Base-by-base conservation (phyloP, 371 early-diverging fungal genomes). In the Umbelopsis sp. region DNA sequence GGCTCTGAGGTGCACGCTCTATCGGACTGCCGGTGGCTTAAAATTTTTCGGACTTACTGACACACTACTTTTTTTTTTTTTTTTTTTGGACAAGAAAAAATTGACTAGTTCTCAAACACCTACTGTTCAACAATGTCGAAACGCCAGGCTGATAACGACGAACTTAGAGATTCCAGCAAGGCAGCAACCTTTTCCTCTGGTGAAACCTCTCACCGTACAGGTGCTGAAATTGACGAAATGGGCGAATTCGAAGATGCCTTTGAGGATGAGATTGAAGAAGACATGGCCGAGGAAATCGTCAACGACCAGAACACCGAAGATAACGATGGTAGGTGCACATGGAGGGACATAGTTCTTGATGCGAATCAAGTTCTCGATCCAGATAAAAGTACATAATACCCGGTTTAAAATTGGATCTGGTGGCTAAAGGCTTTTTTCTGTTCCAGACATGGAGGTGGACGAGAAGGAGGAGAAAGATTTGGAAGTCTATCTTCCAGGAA, bases 171-270 rank as follows among this genome's bases (percentile, higher is more conserved):
- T 68, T 76, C 79, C 67, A 74, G 75, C 69, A 84, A 84, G 68
- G 65, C 78, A 29, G 63, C 75, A 65, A 78, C 81, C 62, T 76
- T 81, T 32, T 74, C 71, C 29, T 73, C 68, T 29, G 81, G 82
- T 44, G 71, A 65, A 50, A 73, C 75, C 24, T 64, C 57, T 35
- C 57, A 57, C 57, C 70, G 73, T 63, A 73, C 72, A 50, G 66
- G 67, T 50, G 16, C 69, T 48, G 73, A 81, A 62, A 86, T 89
- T 66, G 92, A 90, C 53, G 94, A 84, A 16, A 94, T 96, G 93
- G 97, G 97, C 72, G 96, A 96, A 75, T 98, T 97, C 72, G 99
- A 98, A 79, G 99, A 98, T 80, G 89, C 91, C 38, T 97, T 86
- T 85, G 96, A 96, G 71, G 98, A 98, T 81, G 97, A 97, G 72